These are phyloP conservation scores for Penicillium sp. DNA, from an alignment of 2,329 filamentous ascomycete genomes.

Conservation along the genomic window DNA sequence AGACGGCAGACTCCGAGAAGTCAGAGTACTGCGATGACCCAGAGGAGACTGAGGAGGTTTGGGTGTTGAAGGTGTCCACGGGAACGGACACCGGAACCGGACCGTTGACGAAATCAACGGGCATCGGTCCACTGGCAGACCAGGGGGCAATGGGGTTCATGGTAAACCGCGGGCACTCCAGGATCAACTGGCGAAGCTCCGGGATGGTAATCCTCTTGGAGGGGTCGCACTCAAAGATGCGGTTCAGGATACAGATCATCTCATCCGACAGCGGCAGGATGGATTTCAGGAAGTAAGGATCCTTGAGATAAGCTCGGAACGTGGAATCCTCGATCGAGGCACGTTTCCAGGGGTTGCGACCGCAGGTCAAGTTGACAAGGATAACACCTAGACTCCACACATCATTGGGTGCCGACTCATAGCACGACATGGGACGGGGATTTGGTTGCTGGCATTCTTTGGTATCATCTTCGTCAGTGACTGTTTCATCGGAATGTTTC, in stretches of 20 bases:
- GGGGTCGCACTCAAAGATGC: constrained; percentile 81
- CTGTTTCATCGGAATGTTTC: too few relatives aligned
- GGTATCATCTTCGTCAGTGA: too few relatives aligned
- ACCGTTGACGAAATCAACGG: too few relatives aligned
- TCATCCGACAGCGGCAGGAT: constrained; percentile 87
- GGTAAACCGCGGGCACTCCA: constrained; percentile 67
- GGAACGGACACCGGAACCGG: too few relatives aligned
- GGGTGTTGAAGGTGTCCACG: constrained; percentile 28
- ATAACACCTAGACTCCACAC: constrained; percentile 98
- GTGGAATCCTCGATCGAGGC: constrained; percentile 88
- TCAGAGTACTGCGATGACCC: constrained; percentile 32
- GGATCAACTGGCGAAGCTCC: constrained; percentile 68
- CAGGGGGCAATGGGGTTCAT: constrained; percentile 32
- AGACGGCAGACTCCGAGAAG: constrained; percentile 34
- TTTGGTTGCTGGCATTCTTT: constrained; percentile 85
- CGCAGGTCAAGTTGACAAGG: constrained; percentile 91
- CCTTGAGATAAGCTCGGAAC: constrained; percentile 80
- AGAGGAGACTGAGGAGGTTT: too few relatives aligned
- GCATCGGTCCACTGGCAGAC: constrained; percentile 33
- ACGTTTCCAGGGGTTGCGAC: constrained; percentile 97
- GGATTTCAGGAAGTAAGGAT: constrained; percentile 76
- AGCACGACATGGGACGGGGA: constrained; percentile 63
- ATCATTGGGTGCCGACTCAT: constrained; percentile 88
- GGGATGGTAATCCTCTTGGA: constrained; percentile 69
- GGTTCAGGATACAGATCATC: constrained; percentile 74